A percentile compares a stretch with the other conserved stretches of the same genome.
Evolutionary conservation across 2,329 filamentous ascomycete species (phyloP).

Genomic region (Aspergillus ochraceus): DNA sequence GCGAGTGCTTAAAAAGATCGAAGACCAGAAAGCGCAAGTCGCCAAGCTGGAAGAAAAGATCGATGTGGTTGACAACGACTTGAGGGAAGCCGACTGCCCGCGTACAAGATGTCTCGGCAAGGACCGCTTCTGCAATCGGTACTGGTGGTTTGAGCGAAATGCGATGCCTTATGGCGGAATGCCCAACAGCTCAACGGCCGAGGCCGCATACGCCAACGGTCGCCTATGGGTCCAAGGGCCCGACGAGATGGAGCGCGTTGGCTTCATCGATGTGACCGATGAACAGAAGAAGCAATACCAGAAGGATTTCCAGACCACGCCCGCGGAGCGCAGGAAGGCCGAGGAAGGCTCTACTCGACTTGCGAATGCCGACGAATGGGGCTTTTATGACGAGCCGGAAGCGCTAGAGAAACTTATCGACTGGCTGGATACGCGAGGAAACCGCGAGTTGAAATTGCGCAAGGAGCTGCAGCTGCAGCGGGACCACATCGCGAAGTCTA

Average conservation of each 20-base stretch:
- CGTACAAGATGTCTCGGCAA: conserved; percentile 86
- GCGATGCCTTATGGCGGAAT: conserved; percentile 94
- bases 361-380: conserved; percentile 79
- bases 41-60: conserved; percentile 83
- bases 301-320: conserved; percentile 74
- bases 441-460: conserved; percentile 80
- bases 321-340: conserved; percentile 77
- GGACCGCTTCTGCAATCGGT: conserved; percentile 96
- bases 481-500: conserved; percentile 73
- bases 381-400: conserved; percentile 80
- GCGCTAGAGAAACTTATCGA: conserved; percentile 75
- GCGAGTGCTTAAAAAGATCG: conserved; percentile 83
- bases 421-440: conserved; percentile 85
- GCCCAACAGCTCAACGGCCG: conserved; percentile 81
- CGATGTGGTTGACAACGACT: conserved; percentile 79
- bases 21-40: conserved; percentile 79
- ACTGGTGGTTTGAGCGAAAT: conserved; percentile 99
- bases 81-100: conserved; percentile 90
- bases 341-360: conserved; percentile 86
- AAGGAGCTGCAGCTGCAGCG: conserved; percentile 81
- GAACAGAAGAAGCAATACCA: conserved; percentile 75
- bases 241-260: conserved; percentile 80
- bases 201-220: conserved; percentile 87
- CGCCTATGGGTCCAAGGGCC: conserved; percentile 96
- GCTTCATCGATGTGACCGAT: conserved; percentile 76